A percentile compares a stretch with the other conserved stretches of the same genome.
Evolutionary conservation across 169 alveolate genomes (phyloP).

Genomic region (Babesia bigemina): DNA sequence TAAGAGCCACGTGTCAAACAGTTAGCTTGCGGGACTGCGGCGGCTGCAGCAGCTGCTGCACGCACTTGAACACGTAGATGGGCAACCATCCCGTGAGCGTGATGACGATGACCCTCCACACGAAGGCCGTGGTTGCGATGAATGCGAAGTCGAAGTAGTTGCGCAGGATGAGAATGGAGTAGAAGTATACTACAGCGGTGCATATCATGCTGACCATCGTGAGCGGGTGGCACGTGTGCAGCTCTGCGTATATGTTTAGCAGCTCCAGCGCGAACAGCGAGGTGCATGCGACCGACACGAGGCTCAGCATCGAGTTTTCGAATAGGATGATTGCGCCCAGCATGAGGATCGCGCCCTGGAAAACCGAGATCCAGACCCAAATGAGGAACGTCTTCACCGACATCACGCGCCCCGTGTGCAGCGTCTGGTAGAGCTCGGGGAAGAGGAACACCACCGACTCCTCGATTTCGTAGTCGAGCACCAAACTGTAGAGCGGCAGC

Average conservation of each 20-base stretch:
- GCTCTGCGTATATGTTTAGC: slow-evolving; percentile 91
- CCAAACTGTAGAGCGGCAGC: slow-evolving; percentile 93
- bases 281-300: slow-evolving; percentile 95
- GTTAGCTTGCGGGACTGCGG: slow-evolving; percentile 84
- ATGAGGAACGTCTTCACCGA: slow-evolving; percentile 91
- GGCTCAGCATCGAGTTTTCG: slow-evolving; percentile 87
- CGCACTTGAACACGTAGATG: slow-evolving; percentile 78
- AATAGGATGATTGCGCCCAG: slow-evolving; percentile 90
- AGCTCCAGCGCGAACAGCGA: slow-evolving; percentile 93
- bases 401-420: slow-evolving; percentile 91
- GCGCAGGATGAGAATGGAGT: slow-evolving; percentile 85
- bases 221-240: slow-evolving; percentile 87
- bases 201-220: slow-evolving; percentile 81
- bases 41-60: slow-evolving; percentile 84
- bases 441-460: slow-evolving; percentile 85
- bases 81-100: slow-evolving; percentile 93
- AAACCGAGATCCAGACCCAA: slow-evolving; percentile 93
- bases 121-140: slow-evolving; percentile 85
- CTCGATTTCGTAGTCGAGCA: slow-evolving; percentile 90
- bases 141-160: slow-evolving; percentile 88
- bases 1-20: slow-evolving; percentile 10
- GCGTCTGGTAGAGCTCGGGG: slow-evolving; percentile 93
- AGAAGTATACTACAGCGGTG: slow-evolving; percentile 80
- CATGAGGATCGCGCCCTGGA: slow-evolving; percentile 96
- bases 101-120: slow-evolving; percentile 86